Conservation (phyloP, 257 asterid species). For the Anisodus acutangulus region DNA sequence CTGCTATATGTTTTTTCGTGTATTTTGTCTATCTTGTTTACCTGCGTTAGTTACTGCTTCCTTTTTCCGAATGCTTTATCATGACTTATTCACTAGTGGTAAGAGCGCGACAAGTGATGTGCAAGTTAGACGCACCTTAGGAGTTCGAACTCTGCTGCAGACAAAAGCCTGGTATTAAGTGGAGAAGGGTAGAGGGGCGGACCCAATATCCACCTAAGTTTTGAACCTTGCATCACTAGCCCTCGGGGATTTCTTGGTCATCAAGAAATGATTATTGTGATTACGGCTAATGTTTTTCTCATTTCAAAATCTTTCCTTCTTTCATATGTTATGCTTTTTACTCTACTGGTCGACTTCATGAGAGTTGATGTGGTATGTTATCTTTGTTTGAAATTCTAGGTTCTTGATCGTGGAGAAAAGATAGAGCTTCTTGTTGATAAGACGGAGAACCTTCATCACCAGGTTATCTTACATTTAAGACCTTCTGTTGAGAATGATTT, state of each 20-base stretch:
- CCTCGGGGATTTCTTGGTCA: neutral
- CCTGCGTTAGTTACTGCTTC: no score
- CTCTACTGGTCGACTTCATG: neutral
- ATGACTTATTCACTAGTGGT: neutral
- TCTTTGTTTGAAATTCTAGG: constrained; percentile 50
- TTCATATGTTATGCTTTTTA: neutral
- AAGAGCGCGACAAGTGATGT: neutral
- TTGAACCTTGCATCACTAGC: neutral
- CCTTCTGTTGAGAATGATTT: neutral
- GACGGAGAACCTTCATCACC: constrained; percentile 86
- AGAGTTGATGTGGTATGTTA: constrained; percentile 15
- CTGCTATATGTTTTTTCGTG: no score
- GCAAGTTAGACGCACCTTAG: neutral
- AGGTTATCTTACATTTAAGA: constrained; percentile 43
- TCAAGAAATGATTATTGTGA: constrained; percentile 11
- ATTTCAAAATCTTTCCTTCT: constrained; percentile 1
- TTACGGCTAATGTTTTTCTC: neutral
- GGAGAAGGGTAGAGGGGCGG: constrained; percentile 8
- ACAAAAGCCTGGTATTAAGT: neutral
- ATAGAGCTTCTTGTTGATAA: constrained; percentile 91
- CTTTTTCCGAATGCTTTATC: no score
- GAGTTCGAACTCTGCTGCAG: neutral
- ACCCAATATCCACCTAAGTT: neutral
- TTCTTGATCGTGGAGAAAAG: constrained; percentile 93
- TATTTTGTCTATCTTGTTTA: no score